Base-by-base conservation (phyloP, 331 rosid species). In the Ulmus americana region DNA sequence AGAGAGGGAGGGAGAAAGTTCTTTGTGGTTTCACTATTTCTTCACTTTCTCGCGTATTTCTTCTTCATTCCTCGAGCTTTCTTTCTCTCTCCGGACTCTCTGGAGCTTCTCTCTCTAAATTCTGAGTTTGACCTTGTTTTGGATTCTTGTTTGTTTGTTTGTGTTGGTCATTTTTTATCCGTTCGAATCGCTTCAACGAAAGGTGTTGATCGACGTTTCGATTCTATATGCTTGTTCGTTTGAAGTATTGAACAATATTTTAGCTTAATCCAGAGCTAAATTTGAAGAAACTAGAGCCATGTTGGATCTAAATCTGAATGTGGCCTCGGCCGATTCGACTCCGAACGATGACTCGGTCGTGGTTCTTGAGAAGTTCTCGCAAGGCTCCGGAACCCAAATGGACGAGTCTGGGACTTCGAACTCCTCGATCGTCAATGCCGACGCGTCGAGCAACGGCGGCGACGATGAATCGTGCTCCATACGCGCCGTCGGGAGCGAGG, bases 341-440 rank as follows among this genome's bases (percentile, higher is more conserved):
- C 81, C 45, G 72, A 58, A 81, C 63, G 86, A 74, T 3, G 84
- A 74, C 67, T 77, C 81, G 58, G 39, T 46, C 9, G 55, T 71
- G 68, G n/a, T 81, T 59, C 13, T 63, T 44, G 86, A 84, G 55
- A 76, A 81, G 80, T 20, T 74, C 57, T 79, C 80, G 44, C 82
- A 88, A 73, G 91, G 80, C 53, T 84, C 88, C 42, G 74, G 74
- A 74, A 83, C 81, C 68, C 95, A 83, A 73, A 79, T 85, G 91
- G 91, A 83, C 79, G 95, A 94, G 77, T 90, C 99, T 10, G 96
- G 87, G 71, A 94, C 97, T 52, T 94, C 99, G 35, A 90, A 90
- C 81, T 90, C 99, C 47, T 94, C 97, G 28, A 66, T 87, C 62
- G 96, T 90, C 88, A 87, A 90, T 87, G 99, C 96, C 11, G 96